Evolutionary conservation across 257 asterid genomes (phyloP).

Genomic region (Penstemon barbatus): DNA sequence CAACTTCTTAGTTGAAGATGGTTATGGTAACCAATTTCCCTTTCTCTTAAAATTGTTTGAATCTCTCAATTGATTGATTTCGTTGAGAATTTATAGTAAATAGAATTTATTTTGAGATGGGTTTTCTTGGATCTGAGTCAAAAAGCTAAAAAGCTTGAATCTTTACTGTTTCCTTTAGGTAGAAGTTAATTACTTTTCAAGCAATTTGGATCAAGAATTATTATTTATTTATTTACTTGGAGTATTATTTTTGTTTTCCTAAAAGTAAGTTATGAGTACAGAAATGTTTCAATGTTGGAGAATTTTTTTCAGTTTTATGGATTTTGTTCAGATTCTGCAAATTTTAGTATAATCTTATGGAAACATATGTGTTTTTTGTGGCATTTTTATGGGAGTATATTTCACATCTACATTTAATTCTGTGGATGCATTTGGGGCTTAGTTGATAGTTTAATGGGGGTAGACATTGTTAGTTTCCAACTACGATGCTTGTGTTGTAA

Average conservation of each 20-base stretch:
- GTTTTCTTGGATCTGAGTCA: conserved; percentile 51
- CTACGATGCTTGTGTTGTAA: not conserved
- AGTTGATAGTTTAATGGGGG: not conserved
- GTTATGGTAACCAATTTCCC: conserved; percentile 49
- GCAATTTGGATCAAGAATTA: not conserved
- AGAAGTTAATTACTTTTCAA: conserved; percentile 9
- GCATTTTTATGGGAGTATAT: not conserved
- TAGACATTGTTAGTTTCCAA: not conserved
- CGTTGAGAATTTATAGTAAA: conserved; percentile 18
- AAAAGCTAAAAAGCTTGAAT: conserved; percentile 28
- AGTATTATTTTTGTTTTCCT: not conserved
- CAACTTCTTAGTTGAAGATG: conserved; percentile 75
- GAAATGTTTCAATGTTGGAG: conserved; percentile 1
- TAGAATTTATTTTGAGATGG: conserved; percentile 29
- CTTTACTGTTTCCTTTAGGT: conserved; percentile 29
- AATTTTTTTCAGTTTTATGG: not conserved
- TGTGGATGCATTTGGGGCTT: not conserved
- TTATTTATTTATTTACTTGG: not conserved
- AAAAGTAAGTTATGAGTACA: not conserved
- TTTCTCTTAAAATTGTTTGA: conserved; percentile 2
- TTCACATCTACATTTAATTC: not conserved
- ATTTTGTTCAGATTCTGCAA: not conserved
- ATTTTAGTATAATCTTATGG: not conserved
- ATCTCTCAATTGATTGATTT: conserved; percentile 22
- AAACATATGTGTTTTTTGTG: not conserved